These are phyloP conservation scores for Phaeotremella fagi DNA, from an alignment of 768 basidiomycete genomes.

Conservation along the genomic window DNA sequence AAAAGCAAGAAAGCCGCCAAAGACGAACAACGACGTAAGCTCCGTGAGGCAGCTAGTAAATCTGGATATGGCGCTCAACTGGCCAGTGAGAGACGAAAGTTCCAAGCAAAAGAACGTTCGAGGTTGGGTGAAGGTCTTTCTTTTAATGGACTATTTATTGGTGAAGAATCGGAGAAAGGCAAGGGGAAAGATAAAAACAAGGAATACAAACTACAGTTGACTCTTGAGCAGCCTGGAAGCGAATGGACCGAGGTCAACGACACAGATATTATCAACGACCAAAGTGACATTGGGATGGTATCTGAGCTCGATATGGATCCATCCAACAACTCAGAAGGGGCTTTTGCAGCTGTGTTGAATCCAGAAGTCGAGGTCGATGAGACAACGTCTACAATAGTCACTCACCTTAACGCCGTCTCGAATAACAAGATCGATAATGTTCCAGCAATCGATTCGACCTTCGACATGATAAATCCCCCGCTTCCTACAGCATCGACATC, in stretches of 20 bases:
- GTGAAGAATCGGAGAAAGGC: constrained; percentile 10
- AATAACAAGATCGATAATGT: background rate
- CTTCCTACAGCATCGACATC: background rate
- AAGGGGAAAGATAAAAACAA: constrained; percentile 27
- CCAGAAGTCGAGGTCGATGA: background rate
- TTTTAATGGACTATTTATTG: constrained; percentile 40
- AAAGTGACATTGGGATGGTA: background rate
- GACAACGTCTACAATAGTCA: background rate
- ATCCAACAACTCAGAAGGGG: too few species aligned
- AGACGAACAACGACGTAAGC: background rate
- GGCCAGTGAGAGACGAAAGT: constrained; percentile 9
- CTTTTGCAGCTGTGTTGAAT: background rate
- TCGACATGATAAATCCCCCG: background rate
- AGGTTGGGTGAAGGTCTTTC: constrained; percentile 34
- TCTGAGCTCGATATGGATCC: too few species aligned
- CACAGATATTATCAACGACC: background rate
- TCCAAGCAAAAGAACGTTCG: constrained; percentile 18
- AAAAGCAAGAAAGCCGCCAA: background rate
- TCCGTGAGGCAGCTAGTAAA: constrained; percentile 16
- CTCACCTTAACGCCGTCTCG: background rate
- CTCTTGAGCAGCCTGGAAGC: constrained; percentile 19
- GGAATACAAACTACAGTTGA: constrained; percentile 32
- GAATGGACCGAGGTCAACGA: background rate
- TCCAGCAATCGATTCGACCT: background rate
- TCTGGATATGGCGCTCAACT: constrained; percentile 28